phyloP scores from a whole-genome alignment of 2,329 filamentous ascomycete genomes.

The Sphaerulina vaccinii region DNA sequence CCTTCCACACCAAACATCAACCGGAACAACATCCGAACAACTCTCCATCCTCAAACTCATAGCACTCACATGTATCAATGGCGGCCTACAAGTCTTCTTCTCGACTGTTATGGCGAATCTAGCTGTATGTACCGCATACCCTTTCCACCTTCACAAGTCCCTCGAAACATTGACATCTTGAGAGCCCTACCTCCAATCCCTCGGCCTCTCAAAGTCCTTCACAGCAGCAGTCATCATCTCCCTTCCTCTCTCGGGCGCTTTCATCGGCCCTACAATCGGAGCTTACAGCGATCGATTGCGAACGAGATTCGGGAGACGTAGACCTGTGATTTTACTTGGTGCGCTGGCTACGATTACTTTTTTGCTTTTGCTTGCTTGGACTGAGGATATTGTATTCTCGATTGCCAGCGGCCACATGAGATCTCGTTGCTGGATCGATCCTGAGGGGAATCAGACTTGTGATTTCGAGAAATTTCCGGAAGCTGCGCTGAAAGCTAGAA shows the following conservation, averaged over 20 bases:
- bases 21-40: not conserved
- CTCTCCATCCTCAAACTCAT: conserved; percentile 18
- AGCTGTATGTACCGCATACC: conserved; percentile 9
- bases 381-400: conserved; percentile 8
- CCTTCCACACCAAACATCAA: not conserved
- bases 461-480: no score
- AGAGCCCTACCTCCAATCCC: conserved; percentile 25
- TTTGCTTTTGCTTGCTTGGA: conserved; percentile 20
- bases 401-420: no score
- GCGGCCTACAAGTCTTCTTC: conserved; percentile 28
- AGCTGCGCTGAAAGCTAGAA: not conserved
- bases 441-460: no score
- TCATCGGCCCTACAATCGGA: conserved; percentile 19
- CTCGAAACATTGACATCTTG: not conserved
- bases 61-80: conserved; percentile 24
- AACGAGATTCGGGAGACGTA: conserved; percentile 17
- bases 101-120: conserved; percentile 27
- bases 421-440: no score
- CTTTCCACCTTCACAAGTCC: not conserved
- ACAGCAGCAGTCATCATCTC: conserved; percentile 23
- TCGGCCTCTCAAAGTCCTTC: conserved; percentile 24
- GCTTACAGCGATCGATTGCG: conserved; percentile 4
- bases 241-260: conserved; percentile 22
- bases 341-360: conserved; percentile 11
- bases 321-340: conserved; percentile 25